These are phyloP conservation scores for Seminavis robusta DNA, from an alignment of 108 stramenopile species.

Conservation along the genomic window DNA sequence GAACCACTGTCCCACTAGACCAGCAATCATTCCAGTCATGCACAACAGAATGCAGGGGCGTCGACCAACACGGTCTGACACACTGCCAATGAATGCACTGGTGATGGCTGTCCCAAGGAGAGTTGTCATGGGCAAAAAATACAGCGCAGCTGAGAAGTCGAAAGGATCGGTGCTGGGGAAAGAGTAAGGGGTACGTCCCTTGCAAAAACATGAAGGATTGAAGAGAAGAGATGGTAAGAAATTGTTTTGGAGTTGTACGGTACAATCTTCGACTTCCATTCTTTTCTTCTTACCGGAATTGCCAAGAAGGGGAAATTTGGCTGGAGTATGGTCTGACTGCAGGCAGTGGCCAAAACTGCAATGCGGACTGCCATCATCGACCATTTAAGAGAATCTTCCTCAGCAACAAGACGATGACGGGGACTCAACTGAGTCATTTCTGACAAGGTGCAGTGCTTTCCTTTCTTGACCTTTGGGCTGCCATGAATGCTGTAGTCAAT, in stretches of 20 bases:
- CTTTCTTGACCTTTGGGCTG: no score
- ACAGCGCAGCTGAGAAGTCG: constrained; percentile 44
- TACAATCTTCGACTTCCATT: no score
- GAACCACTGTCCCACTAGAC: constrained; percentile 33
- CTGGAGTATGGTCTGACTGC: constrained; percentile 43
- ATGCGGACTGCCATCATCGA: constrained; percentile 27
- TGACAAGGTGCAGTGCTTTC: no score
- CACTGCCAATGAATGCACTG: constrained; percentile 27
- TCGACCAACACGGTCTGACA: constrained; percentile 36
- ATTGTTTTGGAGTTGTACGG: no score
- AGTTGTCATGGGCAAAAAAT: constrained; percentile 42
- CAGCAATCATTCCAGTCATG: constrained; percentile 20
- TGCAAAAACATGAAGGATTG: no score
- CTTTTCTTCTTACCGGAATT: constrained; percentile 22
- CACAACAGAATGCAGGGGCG: constrained; percentile 22
- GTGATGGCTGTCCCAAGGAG: constrained; percentile 47
- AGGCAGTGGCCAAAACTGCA: constrained; percentile 20
- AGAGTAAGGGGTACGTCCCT: constrained; percentile 25
- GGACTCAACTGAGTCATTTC: no score
- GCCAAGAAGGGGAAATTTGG: constrained; percentile 51
- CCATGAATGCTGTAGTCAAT: no score
- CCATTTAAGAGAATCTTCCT: constrained; percentile 21
- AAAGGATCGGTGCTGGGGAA: constrained; percentile 43
- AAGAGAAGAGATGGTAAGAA: no score
- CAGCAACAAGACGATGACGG: constrained; percentile 15